Evolutionary conservation across 1,284 basidiomycete genomes (phyloP).

Genomic region (Pyrrhoderma lamaoense): DNA sequence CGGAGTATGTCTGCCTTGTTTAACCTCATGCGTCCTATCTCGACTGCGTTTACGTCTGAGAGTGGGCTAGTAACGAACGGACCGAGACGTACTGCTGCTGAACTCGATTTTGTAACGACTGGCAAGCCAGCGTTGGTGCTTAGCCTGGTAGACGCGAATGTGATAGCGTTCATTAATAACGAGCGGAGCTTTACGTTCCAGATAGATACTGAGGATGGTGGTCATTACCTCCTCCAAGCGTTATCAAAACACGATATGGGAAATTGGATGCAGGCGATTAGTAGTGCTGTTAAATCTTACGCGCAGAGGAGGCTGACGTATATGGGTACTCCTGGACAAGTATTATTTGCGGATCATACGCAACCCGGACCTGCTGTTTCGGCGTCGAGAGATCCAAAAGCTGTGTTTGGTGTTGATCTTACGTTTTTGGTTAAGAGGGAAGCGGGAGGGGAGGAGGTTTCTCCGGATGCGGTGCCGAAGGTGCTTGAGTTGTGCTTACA

Average conservation of each 20-base stretch:
- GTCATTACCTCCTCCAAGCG: conserved; percentile 72
- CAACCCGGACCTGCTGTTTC: conserved; percentile 33
- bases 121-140: conserved; percentile 68
- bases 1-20: conserved; percentile 79
- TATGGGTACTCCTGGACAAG: conserved; percentile 62
- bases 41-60: conserved; percentile 70
- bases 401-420: conserved; percentile 74
- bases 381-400: conserved; percentile 47
- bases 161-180: conserved; percentile 64
- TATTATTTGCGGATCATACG: conserved; percentile 62
- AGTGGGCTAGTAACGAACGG: conserved; percentile 29
- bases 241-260: conserved; percentile 58
- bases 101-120: conserved; percentile 63
- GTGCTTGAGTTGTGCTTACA: conserved; percentile 57
- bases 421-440: conserved; percentile 63
- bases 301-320: conserved; percentile 77
- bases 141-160: conserved; percentile 62
- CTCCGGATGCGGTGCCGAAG: conserved; percentile 52
- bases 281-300: conserved; percentile 58
- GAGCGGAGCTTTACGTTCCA: conserved; percentile 76
- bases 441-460: conserved; percentile 38
- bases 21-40: conserved; percentile 79
- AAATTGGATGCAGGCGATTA: conserved; percentile 69
- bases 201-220: conserved; percentile 78
- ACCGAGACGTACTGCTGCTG: conserved; percentile 54